Evolutionary conservation across 805 yeast species (phyloP).

Genomic region (Cyberlindnera amylophila): DNA sequence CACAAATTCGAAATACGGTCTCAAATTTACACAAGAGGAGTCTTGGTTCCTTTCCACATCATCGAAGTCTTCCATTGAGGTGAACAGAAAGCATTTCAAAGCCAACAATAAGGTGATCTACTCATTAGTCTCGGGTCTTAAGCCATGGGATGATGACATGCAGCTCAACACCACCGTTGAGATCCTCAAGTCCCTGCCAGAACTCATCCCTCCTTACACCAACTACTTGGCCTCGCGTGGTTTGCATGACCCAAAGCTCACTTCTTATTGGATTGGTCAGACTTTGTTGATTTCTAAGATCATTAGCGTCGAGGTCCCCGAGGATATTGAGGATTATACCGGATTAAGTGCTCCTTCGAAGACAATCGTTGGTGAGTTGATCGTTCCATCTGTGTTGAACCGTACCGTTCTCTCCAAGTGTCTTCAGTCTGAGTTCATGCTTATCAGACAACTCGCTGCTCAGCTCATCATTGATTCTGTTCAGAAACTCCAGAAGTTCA

Average conservation of each 20-base stretch:
- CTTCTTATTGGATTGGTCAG: constrained; percentile 82
- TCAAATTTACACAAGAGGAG: constrained; percentile 42
- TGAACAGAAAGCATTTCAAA: constrained; percentile 51
- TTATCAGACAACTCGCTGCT: constrained; percentile 61
- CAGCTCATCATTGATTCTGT: constrained; percentile 55
- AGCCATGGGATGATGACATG: constrained; percentile 74
- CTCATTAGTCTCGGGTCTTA: constrained; percentile 57
- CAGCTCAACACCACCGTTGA: constrained; percentile 54
- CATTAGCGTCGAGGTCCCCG: constrained; percentile 55
- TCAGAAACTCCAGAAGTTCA: constrained; percentile 46
- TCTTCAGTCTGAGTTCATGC: constrained; percentile 43
- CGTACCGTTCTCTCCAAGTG: constrained; percentile 55
- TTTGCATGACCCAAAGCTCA: constrained; percentile 70
- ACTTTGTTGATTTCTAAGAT: constrained; percentile 58
- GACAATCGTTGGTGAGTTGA: constrained; percentile 44
- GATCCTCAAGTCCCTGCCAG: constrained; percentile 55
- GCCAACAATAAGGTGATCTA: constrained; percentile 67
- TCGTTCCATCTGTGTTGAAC: constrained; percentile 63
- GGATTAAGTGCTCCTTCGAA: constrained; percentile 31
- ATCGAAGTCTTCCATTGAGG: constrained; percentile 31
- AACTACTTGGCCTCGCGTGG: constrained; percentile 59
- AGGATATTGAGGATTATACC: constrained; percentile 27
- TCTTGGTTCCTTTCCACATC: constrained; percentile 42
- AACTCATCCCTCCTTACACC: constrained; percentile 69
- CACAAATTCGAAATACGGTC: constrained; percentile 47